A percentile compares a stretch with the other conserved stretches of the same genome.
Evolutionary conservation across 768 basidiomycete species (phyloP).

Genomic region (Lactarius trivialis): DNA sequence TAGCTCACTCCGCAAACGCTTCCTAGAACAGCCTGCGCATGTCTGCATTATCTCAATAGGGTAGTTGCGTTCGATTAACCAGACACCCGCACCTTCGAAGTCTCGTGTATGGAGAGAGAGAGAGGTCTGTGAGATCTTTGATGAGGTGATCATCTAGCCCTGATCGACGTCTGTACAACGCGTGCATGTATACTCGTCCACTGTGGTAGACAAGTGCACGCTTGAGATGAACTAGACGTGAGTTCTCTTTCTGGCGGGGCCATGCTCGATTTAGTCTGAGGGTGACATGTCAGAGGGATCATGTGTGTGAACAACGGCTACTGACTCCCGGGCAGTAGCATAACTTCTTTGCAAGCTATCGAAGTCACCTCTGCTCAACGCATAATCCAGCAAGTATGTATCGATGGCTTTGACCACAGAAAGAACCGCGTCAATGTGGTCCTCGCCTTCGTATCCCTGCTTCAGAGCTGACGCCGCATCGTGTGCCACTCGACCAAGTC

Average conservation of each 20-base stretch:
- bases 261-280: constrained; percentile 58
- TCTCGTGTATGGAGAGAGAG: constrained; percentile 73
- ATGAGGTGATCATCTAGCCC: constrained; percentile 67
- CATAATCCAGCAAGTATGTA: constrained; percentile 67
- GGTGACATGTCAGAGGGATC: constrained; percentile 13
- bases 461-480: constrained; percentile 59
- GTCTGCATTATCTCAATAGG: constrained; percentile 35
- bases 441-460: constrained; percentile 58
- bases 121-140: constrained; percentile 61
- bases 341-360: constrained; percentile 63
- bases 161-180: constrained; percentile 66
- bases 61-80: not conserved
- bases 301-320: not conserved
- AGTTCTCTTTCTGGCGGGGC: constrained; percentile 67
- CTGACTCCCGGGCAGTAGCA: constrained; percentile 55
- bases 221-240: constrained; percentile 66
- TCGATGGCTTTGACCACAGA: constrained; percentile 68
- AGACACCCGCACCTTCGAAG: constrained; percentile 50
- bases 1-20: constrained; percentile 55
- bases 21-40: constrained; percentile 60
- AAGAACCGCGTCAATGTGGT: constrained; percentile 82
- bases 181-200: constrained; percentile 69
- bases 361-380: constrained; percentile 51
- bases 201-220: constrained; percentile 75
- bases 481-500: constrained; percentile 64